Percentiles rank a stretch among this genome's conserved stretches.
phyloP scores from a whole-genome alignment of 2,329 filamentous ascomycete genomes.

The Cryoendolithus antarcticus region DNA sequence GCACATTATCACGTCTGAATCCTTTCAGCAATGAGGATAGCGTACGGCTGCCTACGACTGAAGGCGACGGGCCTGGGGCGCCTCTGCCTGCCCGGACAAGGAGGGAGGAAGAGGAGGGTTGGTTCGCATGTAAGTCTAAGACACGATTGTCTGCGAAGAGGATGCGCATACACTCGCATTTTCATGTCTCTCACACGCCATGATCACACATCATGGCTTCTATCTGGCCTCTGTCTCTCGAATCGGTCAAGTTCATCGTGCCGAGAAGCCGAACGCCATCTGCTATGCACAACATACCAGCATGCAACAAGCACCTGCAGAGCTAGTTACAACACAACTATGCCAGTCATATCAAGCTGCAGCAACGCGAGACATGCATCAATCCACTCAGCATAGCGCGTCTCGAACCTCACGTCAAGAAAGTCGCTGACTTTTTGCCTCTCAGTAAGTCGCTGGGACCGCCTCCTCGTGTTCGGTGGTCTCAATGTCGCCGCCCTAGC shows the following conservation, averaged over 20 bases:
- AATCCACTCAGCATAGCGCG: conserved; percentile 3
- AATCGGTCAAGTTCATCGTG: no score
- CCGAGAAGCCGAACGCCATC: no score
- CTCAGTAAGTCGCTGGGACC: conserved; percentile 93
- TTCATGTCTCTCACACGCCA: no score
- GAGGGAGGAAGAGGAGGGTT: conserved; percentile 89
- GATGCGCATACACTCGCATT: no score
- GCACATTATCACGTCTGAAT: conserved; percentile 72
- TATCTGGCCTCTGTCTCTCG: no score
- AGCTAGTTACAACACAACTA: no score
- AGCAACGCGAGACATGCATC: conserved; percentile 4
- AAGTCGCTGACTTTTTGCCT: conserved; percentile 17
- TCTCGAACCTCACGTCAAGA: conserved; percentile 4
- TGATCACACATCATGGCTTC: no score
- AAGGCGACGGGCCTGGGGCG: conserved; percentile 61
- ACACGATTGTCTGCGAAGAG: neutral
- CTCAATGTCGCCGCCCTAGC: conserved; percentile 82
- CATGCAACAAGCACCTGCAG: no score
- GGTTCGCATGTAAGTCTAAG: conserved; percentile 75
- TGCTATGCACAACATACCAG: no score
- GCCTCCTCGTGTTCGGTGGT: conserved; percentile 78
- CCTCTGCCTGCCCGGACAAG: conserved; percentile 73
- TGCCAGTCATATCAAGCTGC: no score
- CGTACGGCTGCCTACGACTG: conserved; percentile 77
- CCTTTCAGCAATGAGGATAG: conserved; percentile 80